These are phyloP conservation scores for Russula emetica DNA, from an alignment of 768 basidiomycete genomes.

Conservation along the genomic window DNA sequence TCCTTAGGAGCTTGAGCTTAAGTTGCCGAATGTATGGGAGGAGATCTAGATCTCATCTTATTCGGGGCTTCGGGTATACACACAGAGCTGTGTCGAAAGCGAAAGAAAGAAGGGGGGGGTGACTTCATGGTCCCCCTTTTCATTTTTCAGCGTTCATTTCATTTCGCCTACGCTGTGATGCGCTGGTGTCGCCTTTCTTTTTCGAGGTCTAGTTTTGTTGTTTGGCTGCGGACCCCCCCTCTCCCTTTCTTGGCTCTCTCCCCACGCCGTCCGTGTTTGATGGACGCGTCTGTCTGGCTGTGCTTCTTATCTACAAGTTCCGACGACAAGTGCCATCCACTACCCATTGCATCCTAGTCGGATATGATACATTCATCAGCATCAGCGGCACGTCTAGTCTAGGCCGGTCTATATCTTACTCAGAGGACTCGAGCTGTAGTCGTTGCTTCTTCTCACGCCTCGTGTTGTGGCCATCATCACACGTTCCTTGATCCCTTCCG, in stretches of 20 bases:
- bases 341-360: not conserved
- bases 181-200: not conserved
- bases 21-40: not conserved
- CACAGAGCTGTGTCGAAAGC: not conserved
- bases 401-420: conserved; percentile 7
- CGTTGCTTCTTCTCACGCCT: not conserved
- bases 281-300: not conserved
- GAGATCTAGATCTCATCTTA: conserved; percentile 20
- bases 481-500: conserved; percentile 16
- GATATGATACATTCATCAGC: not conserved
- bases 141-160: conserved; percentile 5
- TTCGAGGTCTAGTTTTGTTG: not conserved
- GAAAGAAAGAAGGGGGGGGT: not conserved
- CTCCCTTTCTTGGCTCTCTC: not conserved
- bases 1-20: not conserved
- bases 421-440: not conserved
- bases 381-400: conserved; percentile 11
- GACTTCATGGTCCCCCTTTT: not conserved
- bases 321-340: not conserved
- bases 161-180: conserved; percentile 3
- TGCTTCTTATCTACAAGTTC: conserved; percentile 4
- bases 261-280: not conserved
- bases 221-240: too few species aligned
- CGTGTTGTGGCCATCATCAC: conserved; percentile 20
- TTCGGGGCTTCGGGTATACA: conserved; percentile 7